These are phyloP conservation scores for Umbilicus rupestris DNA, from an alignment of 164 flowering plant genomes.

Conservation along the genomic window DNA sequence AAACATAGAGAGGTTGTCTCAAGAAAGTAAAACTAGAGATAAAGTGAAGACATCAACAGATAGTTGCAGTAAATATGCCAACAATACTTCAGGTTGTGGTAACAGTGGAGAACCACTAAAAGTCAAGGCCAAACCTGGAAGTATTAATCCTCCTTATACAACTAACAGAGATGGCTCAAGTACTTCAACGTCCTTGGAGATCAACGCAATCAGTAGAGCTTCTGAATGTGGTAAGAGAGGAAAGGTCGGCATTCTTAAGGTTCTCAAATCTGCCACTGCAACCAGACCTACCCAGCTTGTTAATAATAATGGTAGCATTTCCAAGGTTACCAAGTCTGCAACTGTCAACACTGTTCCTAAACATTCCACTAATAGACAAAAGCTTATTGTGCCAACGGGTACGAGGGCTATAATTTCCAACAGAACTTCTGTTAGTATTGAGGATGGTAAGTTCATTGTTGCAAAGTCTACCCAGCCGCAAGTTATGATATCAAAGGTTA, in stretches of 20 bases:
- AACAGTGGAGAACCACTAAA: background rate
- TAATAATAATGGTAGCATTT: constrained; percentile 13
- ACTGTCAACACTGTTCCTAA: background rate
- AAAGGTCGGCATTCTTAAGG: background rate
- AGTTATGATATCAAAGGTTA: constrained; percentile 37
- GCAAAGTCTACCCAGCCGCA: constrained; percentile 16
- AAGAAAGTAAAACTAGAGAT: background rate
- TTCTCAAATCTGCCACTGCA: background rate
- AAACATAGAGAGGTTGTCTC: background rate
- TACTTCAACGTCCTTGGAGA: background rate
- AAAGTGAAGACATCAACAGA: constrained; percentile 10
- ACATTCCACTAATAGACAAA: constrained; percentile 13
- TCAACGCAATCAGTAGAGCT: background rate
- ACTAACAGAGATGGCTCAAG: background rate
- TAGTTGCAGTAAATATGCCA: background rate
- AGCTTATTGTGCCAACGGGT: constrained; percentile 15
- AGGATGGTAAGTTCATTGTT: constrained; percentile 6
- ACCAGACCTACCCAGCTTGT: background rate
- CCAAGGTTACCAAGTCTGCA: background rate
- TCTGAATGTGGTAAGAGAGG: background rate
- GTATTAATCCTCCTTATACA: background rate
- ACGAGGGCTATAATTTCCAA: constrained; percentile 10
- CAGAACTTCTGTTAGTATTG: constrained; percentile 10
- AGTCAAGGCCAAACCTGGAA: background rate
- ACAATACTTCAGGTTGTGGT: constrained; percentile 22